Base-by-base conservation (phyloP, 352 stramenopile genomes). In the Pythium dissimile region DNA sequence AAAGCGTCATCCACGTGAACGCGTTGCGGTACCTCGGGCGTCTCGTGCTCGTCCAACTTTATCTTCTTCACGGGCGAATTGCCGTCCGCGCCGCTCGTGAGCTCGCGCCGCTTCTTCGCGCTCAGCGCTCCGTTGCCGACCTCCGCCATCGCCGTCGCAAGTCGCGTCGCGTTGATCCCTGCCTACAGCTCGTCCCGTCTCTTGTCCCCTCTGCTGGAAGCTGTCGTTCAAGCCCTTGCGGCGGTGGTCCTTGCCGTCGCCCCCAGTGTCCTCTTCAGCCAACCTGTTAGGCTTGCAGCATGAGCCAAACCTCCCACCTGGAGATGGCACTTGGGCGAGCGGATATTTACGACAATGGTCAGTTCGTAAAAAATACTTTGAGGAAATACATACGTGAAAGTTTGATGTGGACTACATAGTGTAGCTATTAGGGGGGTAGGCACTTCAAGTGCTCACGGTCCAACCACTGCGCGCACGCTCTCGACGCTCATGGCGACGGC, bases 401-500 rank as follows among this genome's bases (percentile, higher is more conserved):
- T n/a, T n/a, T 58, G 23, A 27, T 34, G 49, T 66, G 28, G 21
- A 39, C 37, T 23, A 62, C 52, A 53, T 23, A 54, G 24, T 45
- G 38, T 62, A 62, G 20, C 57, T 41, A 64, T 58, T 47, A n/a
- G n/a, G n/a, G n/a, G n/a, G n/a, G n/a, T n/a, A n/a, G n/a, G n/a
- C n/a, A n/a, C n/a, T n/a, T n/a, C n/a, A n/a, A n/a, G 18, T 5
- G 27, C 28, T 64, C 30, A 64, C 8, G 42, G 26, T 1, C 43
- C 46, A 20, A 69, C 39, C 20, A 69, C 27, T 18, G 55, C 55
- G 11, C 51, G 34, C 32, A 86, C 65, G 37, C 75, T 85, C 46
- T 86, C 68, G 56, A 88, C 46, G 56, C 54, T 80, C 78, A 88
- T 88, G 54, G 75, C 78, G 38, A 77, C 65, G 11, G 75, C 75